Conservation (phyloP, 177 flowering plant species). For the Tripterygium wilfordii region DNA sequence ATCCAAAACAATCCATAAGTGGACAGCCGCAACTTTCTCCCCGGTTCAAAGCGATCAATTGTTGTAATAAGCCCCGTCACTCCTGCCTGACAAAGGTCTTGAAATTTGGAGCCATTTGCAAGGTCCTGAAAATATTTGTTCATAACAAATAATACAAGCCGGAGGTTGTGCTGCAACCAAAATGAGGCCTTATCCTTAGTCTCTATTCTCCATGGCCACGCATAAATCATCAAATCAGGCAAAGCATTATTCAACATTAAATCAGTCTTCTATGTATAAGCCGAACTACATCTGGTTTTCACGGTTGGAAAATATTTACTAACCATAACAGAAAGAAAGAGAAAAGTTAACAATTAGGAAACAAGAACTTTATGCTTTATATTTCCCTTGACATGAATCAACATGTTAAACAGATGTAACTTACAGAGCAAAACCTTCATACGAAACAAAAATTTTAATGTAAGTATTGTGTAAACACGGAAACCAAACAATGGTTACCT, state of each 20-base stretch:
- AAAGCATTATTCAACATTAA: no score
- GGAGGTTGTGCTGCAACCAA: slow-evolving; percentile 89
- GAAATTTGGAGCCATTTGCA: slow-evolving; percentile 62
- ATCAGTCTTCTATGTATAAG: no score
- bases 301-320: no score
- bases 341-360: no score
- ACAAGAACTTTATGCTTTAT: no score
- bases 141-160: slow-evolving; percentile 79
- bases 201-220: background rate
- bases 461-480: background rate
- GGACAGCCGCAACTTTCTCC: slow-evolving; percentile 65
- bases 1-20: slow-evolving; percentile 94
- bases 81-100: slow-evolving; percentile 93
- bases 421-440: no score
- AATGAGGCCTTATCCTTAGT: background rate
- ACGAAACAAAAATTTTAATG: no score
- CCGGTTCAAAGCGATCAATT: slow-evolving; percentile 93
- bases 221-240: background rate
- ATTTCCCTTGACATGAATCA: no score
- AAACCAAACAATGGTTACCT: slow-evolving; percentile 30
- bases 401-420: no score
- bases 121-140: slow-evolving; percentile 89
- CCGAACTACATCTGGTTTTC: no score
- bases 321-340: no score
- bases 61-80: slow-evolving; percentile 86